phyloP scores from a whole-genome alignment of 1,139 yeast genomes.

The Hyphopichia pseudoburtonii region DNA sequence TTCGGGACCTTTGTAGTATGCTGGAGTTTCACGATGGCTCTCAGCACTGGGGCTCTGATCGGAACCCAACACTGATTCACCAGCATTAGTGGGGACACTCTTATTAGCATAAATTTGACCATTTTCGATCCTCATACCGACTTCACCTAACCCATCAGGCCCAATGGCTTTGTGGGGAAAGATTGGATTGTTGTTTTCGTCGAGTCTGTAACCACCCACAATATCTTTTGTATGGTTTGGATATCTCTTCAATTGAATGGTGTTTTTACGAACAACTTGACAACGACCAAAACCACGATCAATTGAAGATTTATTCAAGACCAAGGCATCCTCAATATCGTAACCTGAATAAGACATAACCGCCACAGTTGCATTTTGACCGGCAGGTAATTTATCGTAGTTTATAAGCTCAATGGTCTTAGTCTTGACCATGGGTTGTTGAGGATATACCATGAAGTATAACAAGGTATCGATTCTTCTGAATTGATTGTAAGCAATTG shows the following conservation, averaged over 20 bases:
- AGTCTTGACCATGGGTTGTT: slow-evolving; percentile 98
- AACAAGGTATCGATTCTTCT: slow-evolving; percentile 91
- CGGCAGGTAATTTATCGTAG: slow-evolving; percentile 96
- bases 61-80: slow-evolving; percentile 65
- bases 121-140: slow-evolving; percentile 84
- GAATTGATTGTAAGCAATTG: slow-evolving; percentile 95
- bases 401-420: slow-evolving; percentile 94
- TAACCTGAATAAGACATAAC: slow-evolving; percentile 99
- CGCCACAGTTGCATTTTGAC: slow-evolving; percentile 98
- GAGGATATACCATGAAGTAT: slow-evolving; percentile 96
- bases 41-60: slow-evolving; percentile 36
- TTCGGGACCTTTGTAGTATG: slow-evolving; percentile 90
- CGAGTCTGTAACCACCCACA: slow-evolving; percentile 86
- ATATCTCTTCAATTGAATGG: slow-evolving; percentile 83
- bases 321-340: slow-evolving; percentile 99
- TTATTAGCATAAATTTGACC: slow-evolving; percentile 95
- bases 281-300: slow-evolving; percentile 99
- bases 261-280: slow-evolving; percentile 92
- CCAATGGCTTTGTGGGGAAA: slow-evolving; percentile 87
- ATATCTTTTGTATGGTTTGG: slow-evolving; percentile 93
- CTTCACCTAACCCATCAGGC: slow-evolving; percentile 96
- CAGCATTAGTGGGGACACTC: slow-evolving; percentile 84
- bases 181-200: slow-evolving; percentile 74
- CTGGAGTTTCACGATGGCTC: slow-evolving; percentile 88
- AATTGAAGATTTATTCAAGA: slow-evolving; percentile 84